phyloP scores from a whole-genome alignment of 2,329 filamentous ascomycete genomes.

The Colletotrichum gloeosporioides region DNA sequence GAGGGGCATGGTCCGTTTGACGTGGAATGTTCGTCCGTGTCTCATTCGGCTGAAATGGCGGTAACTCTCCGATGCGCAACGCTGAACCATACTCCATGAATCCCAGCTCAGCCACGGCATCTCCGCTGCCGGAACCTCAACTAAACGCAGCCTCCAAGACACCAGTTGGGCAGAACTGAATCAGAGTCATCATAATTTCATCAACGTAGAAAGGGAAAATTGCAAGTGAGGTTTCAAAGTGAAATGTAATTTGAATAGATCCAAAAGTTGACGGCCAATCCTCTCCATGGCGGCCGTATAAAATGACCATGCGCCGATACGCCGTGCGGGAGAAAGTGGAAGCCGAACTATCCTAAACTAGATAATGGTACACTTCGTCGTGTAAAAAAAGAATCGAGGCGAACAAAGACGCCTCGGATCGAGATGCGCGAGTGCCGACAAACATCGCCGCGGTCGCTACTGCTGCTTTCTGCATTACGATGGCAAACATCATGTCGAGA shows the following conservation, averaged over 20 bases:
- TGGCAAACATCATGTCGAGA: background rate
- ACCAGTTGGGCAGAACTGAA: background rate
- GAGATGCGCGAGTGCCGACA: background rate
- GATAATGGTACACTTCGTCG: constrained; percentile 10
- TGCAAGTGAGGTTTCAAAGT: background rate
- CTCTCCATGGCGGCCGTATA: constrained; percentile 1
- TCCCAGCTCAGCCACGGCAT: background rate
- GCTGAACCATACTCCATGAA: background rate
- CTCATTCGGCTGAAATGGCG: constrained; percentile 5
- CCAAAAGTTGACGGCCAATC: background rate
- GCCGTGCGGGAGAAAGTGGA: constrained; percentile 14
- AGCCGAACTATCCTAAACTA: constrained; percentile 19
- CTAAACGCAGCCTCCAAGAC: background rate
- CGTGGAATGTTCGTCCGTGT: constrained; percentile 13
- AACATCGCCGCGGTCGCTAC: background rate
- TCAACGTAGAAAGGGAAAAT: background rate
- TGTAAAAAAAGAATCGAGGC: background rate
- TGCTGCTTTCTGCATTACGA: constrained; percentile 3
- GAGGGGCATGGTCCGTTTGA: background rate
- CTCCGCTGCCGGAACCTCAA: background rate
- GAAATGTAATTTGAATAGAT: background rate
- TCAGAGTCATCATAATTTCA: background rate
- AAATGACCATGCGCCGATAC: constrained; percentile 20
- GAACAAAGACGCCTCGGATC: background rate
- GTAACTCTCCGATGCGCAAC: background rate